These are phyloP conservation scores for Jatropha multifida DNA, from an alignment of 441 rosid species.

Conservation along the genomic window DNA sequence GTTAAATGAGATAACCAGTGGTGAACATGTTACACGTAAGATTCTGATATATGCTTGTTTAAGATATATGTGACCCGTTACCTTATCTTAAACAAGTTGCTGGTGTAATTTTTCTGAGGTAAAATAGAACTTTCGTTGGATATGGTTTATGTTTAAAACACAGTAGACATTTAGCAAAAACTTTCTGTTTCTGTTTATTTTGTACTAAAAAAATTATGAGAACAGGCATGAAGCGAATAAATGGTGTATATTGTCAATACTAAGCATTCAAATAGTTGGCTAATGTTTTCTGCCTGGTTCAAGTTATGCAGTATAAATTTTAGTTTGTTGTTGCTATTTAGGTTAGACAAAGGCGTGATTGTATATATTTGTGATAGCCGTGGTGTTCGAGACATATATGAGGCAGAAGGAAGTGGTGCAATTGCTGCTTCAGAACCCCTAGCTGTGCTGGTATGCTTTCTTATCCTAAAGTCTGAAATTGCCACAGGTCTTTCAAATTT, in stretches of 20 bases:
- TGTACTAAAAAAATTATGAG: not conserved
- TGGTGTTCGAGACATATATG: conserved; percentile 90
- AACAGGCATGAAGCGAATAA: not conserved
- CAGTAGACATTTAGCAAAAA: not conserved
- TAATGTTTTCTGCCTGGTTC: not conserved
- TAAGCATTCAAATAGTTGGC: not conserved
- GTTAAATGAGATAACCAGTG: conserved; percentile 19
- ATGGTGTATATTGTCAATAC: not conserved
- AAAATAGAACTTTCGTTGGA: conserved; percentile 5
- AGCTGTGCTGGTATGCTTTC: conserved; percentile 64
- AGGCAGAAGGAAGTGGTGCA: conserved; percentile 81
- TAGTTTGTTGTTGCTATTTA: conserved; percentile 32
- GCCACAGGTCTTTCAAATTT: not conserved
- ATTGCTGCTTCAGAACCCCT: conserved; percentile 82
- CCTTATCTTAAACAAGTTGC: not conserved
- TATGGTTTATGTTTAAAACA: not conserved
- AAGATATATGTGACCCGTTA: too few relatives aligned
- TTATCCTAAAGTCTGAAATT: not conserved
- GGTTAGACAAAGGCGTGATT: conserved; percentile 94
- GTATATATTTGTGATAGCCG: conserved; percentile 85
- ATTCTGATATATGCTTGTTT: not conserved
- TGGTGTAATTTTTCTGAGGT: not conserved
- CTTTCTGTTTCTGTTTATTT: not conserved
- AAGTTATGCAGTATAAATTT: not conserved
- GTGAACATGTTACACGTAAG: not conserved